Conservation (phyloP, 805 yeast genomes). For the Yamadazyma sp. region DNA sequence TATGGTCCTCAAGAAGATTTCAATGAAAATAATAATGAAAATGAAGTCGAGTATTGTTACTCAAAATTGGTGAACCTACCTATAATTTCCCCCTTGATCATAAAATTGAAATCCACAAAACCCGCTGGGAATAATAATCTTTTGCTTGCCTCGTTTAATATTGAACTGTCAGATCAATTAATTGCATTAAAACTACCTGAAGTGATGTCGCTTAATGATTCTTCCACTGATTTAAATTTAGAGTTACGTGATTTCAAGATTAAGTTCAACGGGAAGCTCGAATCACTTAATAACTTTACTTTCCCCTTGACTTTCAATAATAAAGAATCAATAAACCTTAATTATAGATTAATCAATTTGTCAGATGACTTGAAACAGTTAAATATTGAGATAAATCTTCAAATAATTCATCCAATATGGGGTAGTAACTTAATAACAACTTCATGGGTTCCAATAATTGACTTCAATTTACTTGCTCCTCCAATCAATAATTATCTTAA, state of each 20-base stretch:
- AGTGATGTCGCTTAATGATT: not conserved
- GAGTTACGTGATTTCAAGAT: slow-evolving; percentile 7
- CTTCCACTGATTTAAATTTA: slow-evolving; percentile 1
- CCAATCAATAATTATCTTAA: slow-evolving; percentile 38
- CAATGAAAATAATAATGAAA: not conserved
- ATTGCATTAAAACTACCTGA: slow-evolving; percentile 14
- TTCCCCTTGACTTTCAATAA: slow-evolving; percentile 26
- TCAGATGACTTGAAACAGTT: slow-evolving; percentile 17
- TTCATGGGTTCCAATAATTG: slow-evolving; percentile 39
- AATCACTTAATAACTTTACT: slow-evolving; percentile 7
- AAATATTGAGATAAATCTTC: slow-evolving; percentile 5
- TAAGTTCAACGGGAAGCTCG: slow-evolving; percentile 11
- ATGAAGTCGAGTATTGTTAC: not conserved
- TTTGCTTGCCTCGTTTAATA: slow-evolving; percentile 45
- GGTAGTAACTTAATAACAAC: slow-evolving; percentile 32
- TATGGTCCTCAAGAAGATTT: not conserved
- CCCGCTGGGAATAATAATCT: slow-evolving; percentile 46
- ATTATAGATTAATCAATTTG: slow-evolving; percentile 32
- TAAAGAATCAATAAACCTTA: slow-evolving; percentile 32
- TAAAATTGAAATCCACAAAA: slow-evolving; percentile 45
- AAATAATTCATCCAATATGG: slow-evolving; percentile 11
- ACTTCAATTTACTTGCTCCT: slow-evolving; percentile 34
- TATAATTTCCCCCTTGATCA: slow-evolving; percentile 38
- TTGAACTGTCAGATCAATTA: slow-evolving; percentile 45
- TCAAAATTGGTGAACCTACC: slow-evolving; percentile 16